These are phyloP conservation scores for Bipolaris bicolor DNA, from an alignment of 2,329 filamentous ascomycete genomes.

Conservation along the genomic window DNA sequence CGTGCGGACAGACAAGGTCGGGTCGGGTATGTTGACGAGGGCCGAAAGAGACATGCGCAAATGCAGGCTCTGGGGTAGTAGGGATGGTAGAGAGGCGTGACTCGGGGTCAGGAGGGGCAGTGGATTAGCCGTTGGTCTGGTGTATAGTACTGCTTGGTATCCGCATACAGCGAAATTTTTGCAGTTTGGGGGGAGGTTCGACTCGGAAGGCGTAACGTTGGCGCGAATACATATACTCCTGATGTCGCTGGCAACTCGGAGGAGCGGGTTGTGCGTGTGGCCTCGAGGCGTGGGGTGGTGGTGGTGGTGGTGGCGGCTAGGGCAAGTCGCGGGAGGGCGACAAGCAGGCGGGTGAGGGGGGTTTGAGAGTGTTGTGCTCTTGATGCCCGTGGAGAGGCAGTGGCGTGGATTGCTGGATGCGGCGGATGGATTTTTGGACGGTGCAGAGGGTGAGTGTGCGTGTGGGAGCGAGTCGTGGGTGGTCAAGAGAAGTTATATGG, in stretches of 20 bases:
- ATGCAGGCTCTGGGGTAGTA: constrained; percentile 39
- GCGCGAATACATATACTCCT: constrained; percentile 99
- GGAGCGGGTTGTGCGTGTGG: constrained; percentile 40
- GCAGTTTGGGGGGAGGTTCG: constrained; percentile 92
- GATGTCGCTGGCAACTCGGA: constrained; percentile 41
- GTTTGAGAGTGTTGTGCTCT: constrained; percentile 2
- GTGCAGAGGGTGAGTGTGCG: constrained; percentile 29
- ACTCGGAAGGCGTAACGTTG: constrained; percentile 92
- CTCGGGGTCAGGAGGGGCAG: constrained; percentile 46
- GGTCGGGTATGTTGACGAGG: constrained; percentile 59
- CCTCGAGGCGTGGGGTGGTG: constrained; percentile 25
- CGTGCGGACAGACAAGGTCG: constrained; percentile 38
- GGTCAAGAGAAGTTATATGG: constrained; percentile 27
- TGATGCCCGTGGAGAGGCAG: constrained; percentile 30
- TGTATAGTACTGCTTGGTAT: constrained; percentile 90
- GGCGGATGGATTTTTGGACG: constrained; percentile 29
- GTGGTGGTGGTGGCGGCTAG: constrained; percentile 45
- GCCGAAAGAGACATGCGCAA: constrained; percentile 66
- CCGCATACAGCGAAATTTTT: constrained; percentile 94
- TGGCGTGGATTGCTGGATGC: constrained; percentile 22
- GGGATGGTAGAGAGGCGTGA: constrained; percentile 45
- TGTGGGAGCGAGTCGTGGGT: constrained; percentile 13
- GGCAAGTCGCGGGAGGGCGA: constrained; percentile 39
- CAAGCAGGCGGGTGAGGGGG: constrained; percentile 17
- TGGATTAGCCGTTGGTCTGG: constrained; percentile 88